Evolutionary conservation across 495 filamentous ascomycete genomes (phyloP).

Genomic region (Ascobolus immersus): DNA sequence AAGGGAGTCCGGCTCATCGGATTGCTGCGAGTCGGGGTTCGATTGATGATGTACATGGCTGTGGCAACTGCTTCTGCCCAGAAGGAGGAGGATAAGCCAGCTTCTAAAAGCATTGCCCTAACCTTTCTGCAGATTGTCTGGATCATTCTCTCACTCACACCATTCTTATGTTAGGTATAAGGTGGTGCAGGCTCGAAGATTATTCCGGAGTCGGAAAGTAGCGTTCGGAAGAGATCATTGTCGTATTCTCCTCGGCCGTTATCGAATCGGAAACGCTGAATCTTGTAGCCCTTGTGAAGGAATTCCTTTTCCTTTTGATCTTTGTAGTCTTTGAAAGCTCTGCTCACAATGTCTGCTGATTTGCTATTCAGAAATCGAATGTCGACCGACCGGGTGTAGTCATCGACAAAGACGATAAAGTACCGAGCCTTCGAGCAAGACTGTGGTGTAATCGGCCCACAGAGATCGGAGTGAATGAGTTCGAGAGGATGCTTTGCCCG

Average conservation of each 20-base stretch:
- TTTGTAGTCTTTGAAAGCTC: neutral
- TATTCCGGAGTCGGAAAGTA: neutral
- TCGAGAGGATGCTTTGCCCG: neutral
- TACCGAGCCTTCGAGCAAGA: neutral
- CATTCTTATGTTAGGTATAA: neutral
- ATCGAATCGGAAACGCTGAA: neutral
- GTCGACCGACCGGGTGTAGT: neutral
- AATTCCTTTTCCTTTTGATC: neutral
- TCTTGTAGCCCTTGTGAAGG: constrained; percentile 1
- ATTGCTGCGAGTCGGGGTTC: neutral
- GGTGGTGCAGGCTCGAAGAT: neutral
- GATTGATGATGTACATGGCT: neutral
- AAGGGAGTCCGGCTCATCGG: neutral
- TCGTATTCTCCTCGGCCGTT: neutral
- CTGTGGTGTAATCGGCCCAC: neutral
- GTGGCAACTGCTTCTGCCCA: neutral
- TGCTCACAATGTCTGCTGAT: too few species aligned
- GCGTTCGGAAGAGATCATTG: neutral
- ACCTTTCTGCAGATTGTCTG: neutral
- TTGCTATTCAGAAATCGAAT: neutral
- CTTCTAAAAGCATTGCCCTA: neutral
- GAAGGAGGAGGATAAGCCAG: neutral
- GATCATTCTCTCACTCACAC: neutral
- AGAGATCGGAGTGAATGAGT: constrained; percentile 1
- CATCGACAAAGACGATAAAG: constrained; percentile 1